Evolutionary conservation across 768 basidiomycete genomes (phyloP), one percentile per base, ranked within the genome.

Genomic region (Strobilomyces confusus): DNA sequence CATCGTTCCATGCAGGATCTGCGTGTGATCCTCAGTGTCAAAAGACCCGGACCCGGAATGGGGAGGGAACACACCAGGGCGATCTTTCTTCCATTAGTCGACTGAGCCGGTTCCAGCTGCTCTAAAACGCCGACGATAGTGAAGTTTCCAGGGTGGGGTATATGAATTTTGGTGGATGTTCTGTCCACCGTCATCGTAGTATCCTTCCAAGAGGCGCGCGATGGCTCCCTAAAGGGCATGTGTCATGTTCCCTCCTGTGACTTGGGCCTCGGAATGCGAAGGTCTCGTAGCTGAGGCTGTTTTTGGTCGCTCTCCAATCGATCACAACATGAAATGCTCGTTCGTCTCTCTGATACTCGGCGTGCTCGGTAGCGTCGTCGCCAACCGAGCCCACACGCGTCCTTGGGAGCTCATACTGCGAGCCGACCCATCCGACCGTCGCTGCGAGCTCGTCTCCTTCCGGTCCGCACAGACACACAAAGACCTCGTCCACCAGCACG

Each of bases 1-100:
- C 78, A 89, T 77, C 22, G 82, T 77, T 44, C 89, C 89, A 67
- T 92, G 89, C 9, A 91, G 71, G 58, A 92, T 86, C 89, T 92
- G 63, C 54, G 40, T 48, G 55, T 36, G 52, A 58, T 65, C 56
- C 55, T 61, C 55, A 57, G 55, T 37, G 46, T 34, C 33, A 41
- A 49, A 30, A 59, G 52, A 32, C 34, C 48, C 30, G 17, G 49
- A 32, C 34, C 48, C 30, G 17, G 49, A 49, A 4, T 43, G 41
- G 19, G 23, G 20, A 25, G 38, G 26, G 11, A 75, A 52, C 83
- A 44, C 53, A 88, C 87, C 72, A 89, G 64, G 29, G 85, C 84
- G 58, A 89, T 73, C 64, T 76, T 83, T 42, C 79, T 76, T 51
- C 82, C 86, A 49, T 75, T 68, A 8, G 80, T 86, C 36, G 80